Percentiles rank a stretch among this genome's conserved stretches.
Conservation (phyloP, 2,329 filamentous ascomycete species). For the Intubia oerlemansii region DNA sequence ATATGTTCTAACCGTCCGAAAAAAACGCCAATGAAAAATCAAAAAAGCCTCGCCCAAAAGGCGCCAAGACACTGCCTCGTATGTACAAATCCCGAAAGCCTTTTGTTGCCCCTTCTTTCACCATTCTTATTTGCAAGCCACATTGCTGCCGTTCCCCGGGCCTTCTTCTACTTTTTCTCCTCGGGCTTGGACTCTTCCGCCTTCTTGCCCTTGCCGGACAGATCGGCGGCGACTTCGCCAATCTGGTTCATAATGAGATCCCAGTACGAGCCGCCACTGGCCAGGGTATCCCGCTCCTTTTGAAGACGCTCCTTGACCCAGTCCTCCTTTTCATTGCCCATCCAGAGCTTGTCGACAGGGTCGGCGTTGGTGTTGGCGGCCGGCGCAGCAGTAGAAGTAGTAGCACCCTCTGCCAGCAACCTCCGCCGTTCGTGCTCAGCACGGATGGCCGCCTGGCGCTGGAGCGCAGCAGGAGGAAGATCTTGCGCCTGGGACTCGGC, state of each 20-base stretch:
- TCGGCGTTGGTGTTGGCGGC: neutral
- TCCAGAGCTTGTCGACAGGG: constrained; percentile 31
- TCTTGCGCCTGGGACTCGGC: constrained; percentile 1
- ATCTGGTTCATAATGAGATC: constrained; percentile 35
- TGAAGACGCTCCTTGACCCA: constrained; percentile 27
- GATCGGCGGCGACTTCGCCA: constrained; percentile 20
- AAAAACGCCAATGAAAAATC: no score
- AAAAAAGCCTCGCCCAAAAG: no score
- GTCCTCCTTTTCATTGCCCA: constrained; percentile 27
- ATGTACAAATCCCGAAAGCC: no score
- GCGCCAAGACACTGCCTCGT: no score
- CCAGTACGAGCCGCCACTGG: constrained; percentile 32
- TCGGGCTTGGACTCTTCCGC: neutral
- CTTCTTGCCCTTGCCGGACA: constrained; percentile 10
- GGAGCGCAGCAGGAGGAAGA: constrained; percentile 32
- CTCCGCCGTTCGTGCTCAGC: constrained; percentile 20
- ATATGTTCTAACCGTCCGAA: no score
- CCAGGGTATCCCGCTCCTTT: constrained; percentile 21
- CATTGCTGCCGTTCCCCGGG: no score
- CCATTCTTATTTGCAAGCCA: neutral
- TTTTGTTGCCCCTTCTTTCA: no score
- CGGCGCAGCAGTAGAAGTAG: neutral
- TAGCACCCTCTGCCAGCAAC: constrained; percentile 4
- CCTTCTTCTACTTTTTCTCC: neutral
- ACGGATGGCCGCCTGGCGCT: constrained; percentile 23